Conservation (phyloP, 1,284 basidiomycete species). For the Ganoderma boninense region DNA sequence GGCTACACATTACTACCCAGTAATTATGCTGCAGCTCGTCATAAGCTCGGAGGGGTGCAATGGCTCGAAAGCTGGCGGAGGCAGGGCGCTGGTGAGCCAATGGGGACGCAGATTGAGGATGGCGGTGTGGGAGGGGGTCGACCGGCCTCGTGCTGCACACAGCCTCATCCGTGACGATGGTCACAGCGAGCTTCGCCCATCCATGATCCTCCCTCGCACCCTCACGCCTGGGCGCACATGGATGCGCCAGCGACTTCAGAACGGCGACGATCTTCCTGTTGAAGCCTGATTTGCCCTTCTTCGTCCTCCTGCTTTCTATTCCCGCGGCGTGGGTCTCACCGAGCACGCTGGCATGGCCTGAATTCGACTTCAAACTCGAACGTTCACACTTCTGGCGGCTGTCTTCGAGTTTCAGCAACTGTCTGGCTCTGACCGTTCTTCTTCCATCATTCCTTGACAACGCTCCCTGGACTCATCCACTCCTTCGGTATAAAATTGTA, state of each 20-base stretch:
- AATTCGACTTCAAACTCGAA: background rate
- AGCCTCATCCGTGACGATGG: conserved; percentile 3
- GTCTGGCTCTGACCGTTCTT: background rate
- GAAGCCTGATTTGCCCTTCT: conserved; percentile 2
- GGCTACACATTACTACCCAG: background rate
- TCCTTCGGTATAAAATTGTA: background rate
- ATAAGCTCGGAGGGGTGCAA: background rate
- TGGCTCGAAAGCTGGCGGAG: no score
- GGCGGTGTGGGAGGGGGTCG: background rate
- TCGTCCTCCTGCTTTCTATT: background rate
- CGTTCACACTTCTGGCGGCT: background rate
- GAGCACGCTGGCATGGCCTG: no score
- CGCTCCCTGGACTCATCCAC: background rate
- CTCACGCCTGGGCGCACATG: background rate
- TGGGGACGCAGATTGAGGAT: background rate
- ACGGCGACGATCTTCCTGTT: background rate
- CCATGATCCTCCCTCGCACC: background rate
- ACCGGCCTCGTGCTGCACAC: conserved; percentile 2
- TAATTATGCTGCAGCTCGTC: background rate
- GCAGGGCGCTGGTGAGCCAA: background rate
- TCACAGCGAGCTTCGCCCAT: conserved; percentile 5
- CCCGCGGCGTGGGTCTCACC: background rate
- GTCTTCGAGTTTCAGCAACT: background rate
- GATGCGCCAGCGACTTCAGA: background rate
- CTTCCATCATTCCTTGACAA: background rate